Percentiles rank a stretch among this genome's conserved stretches.
These are phyloP conservation scores for Pleurotus tuber-regium DNA, from an alignment of 768 basidiomycete genomes.

Conservation along the genomic window DNA sequence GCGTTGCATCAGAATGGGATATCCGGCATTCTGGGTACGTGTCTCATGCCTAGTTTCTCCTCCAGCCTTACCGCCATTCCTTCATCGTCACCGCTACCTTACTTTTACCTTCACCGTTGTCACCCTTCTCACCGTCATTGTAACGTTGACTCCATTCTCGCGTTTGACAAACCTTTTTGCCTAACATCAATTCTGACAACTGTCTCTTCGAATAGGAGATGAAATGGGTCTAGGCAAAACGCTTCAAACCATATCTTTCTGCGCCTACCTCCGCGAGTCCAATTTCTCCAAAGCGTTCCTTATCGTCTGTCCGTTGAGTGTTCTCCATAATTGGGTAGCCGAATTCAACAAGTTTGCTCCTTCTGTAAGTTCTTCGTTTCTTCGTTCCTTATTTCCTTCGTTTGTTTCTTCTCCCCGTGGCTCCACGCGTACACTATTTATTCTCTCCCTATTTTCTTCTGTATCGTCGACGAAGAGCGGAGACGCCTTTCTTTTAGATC, in stretches of 20 bases:
- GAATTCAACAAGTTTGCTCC: conserved; percentile 89
- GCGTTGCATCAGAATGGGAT: conserved; percentile 83
- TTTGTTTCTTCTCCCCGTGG: neutral
- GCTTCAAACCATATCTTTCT: conserved; percentile 91
- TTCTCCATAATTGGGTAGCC: conserved; percentile 86
- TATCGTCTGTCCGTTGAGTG: conserved; percentile 90
- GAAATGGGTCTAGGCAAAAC: conserved; percentile 49
- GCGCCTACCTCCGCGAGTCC: conserved; percentile 81
- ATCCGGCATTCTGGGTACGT: conserved; percentile 71
- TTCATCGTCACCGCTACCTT: no score
- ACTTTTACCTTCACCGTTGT: no score
- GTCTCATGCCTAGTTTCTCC: neutral
- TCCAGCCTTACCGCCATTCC: no score
- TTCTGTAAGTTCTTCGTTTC: conserved; percentile 39
- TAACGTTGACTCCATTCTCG: neutral
- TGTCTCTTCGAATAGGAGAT: neutral
- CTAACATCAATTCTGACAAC: neutral
- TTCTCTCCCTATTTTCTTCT: no score
- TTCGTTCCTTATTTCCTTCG: conserved; percentile 2
- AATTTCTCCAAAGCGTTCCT: conserved; percentile 75
- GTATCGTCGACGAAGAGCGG: no score
- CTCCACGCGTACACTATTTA: no score
- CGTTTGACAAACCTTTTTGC: no score
- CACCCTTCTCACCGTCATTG: neutral
- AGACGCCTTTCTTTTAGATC: no score